A percentile compares a stretch with the other conserved stretches of the same genome.
These are phyloP conservation scores for Tolypocladium tropicale DNA, from an alignment of 2,329 filamentous ascomycete genomes.

Conservation along the genomic window DNA sequence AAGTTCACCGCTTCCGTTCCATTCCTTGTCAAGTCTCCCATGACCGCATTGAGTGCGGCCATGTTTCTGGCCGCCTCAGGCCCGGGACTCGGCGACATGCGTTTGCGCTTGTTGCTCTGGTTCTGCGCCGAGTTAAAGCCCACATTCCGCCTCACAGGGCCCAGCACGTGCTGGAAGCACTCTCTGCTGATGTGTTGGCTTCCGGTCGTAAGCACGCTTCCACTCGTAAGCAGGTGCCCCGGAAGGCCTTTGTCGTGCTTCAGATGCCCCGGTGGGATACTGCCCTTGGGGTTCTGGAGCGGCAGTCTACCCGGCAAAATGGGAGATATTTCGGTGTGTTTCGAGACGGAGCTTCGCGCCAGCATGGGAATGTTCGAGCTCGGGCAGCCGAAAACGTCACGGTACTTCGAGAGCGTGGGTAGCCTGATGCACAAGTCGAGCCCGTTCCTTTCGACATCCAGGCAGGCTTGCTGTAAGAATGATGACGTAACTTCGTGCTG, in stretches of 20 bases:
- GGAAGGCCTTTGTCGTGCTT: slow-evolving; percentile 4
- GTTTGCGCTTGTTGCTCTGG: slow-evolving; percentile 20
- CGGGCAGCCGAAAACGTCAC: slow-evolving; percentile 15
- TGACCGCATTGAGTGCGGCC: not conserved
- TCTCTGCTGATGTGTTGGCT: slow-evolving; percentile 7
- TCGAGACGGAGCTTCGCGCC: slow-evolving; percentile 32
- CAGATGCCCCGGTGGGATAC: slow-evolving; percentile 1
- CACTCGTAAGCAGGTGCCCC: not conserved
- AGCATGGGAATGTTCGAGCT: slow-evolving; percentile 35
- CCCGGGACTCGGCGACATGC: slow-evolving; percentile 15
- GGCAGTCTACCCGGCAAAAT: slow-evolving; percentile 35
- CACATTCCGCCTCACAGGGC: slow-evolving; percentile 21
- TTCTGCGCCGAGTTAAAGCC: slow-evolving; percentile 6
- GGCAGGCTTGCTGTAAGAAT: slow-evolving; percentile 73
- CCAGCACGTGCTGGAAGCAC: slow-evolving; percentile 22
- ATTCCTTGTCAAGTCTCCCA: not conserved
- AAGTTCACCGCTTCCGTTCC: not conserved
- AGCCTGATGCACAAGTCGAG: slow-evolving; percentile 25
- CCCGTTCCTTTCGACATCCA: slow-evolving; percentile 59
- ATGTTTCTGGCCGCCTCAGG: slow-evolving; percentile 5
- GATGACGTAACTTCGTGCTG: slow-evolving; percentile 69
- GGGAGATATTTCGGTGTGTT: slow-evolving; percentile 27
- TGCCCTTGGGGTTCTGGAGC: slow-evolving; percentile 15
- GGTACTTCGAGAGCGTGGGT: slow-evolving; percentile 23
- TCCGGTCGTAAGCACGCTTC: not conserved